Evolutionary conservation across 495 filamentous ascomycete species (phyloP).

Genomic region (Penicillium soppii): DNA sequence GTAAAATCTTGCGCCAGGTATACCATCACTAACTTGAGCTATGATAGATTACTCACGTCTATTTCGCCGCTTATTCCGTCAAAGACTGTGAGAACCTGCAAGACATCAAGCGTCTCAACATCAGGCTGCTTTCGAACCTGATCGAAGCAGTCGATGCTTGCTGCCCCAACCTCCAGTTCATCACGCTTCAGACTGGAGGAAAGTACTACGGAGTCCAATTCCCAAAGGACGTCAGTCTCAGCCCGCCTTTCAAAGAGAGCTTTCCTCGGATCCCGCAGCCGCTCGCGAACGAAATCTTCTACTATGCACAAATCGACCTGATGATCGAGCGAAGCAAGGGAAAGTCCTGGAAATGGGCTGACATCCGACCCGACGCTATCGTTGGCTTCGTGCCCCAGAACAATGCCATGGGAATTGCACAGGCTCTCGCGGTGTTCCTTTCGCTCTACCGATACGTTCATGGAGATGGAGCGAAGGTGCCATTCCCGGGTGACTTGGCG

Average conservation of each 20-base stretch:
- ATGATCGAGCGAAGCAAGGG: slow-evolving; percentile 26
- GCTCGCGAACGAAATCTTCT: slow-evolving; percentile 38
- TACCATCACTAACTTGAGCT: too few relatives aligned
- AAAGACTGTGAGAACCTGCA: too few relatives aligned
- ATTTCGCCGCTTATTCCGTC: too few relatives aligned
- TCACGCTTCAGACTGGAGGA: slow-evolving; percentile 41
- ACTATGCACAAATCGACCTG: slow-evolving; percentile 44
- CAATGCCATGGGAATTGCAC: slow-evolving; percentile 42
- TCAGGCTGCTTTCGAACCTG: too few relatives aligned
- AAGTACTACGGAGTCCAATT: slow-evolving; percentile 44
- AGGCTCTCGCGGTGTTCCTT: slow-evolving; percentile 38
- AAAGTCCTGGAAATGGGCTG: slow-evolving; percentile 38
- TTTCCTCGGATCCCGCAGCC: slow-evolving; percentile 41
- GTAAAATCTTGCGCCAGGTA: too few relatives aligned
- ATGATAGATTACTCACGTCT: too few relatives aligned
- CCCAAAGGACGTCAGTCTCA: slow-evolving; percentile 24
- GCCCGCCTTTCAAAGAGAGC: slow-evolving; percentile 34
- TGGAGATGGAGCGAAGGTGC: slow-evolving; percentile 19
- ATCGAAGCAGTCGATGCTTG: slow-evolving; percentile 20
- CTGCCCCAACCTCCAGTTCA: slow-evolving; percentile 25
- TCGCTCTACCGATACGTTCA: slow-evolving; percentile 28
- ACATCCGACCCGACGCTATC: slow-evolving; percentile 43
- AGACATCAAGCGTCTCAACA: too few relatives aligned
- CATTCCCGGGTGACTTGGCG: slow-evolving; percentile 32
- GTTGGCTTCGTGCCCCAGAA: slow-evolving; percentile 41